These are phyloP conservation scores for Oryza nivara DNA, from an alignment of 176 grass and related monocot genomes.

Conservation along the genomic window DNA sequence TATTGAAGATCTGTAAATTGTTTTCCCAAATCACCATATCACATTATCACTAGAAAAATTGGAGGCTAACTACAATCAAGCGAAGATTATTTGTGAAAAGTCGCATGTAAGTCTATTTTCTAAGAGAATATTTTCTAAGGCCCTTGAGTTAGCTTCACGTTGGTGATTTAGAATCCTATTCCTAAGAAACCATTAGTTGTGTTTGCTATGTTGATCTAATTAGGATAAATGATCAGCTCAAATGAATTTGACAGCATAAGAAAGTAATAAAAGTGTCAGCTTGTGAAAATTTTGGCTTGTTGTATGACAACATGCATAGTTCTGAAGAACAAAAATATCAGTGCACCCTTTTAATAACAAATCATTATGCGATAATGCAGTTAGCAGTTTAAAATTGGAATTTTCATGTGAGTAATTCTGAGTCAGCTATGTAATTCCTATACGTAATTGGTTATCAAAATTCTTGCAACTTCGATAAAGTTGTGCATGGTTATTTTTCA, in stretches of 20 bases:
- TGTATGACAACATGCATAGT: not conserved
- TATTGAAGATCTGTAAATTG: not conserved
- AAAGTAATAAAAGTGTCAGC: not conserved
- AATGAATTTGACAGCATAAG: slow-evolving; percentile 1
- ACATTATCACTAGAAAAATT: not conserved
- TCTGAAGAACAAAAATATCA: not conserved
- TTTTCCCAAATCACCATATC: not conserved
- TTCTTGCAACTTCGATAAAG: not conserved
- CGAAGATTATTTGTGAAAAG: slow-evolving; percentile 1
- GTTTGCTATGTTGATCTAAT: not conserved
- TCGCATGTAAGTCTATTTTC: not conserved
- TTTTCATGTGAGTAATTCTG: slow-evolving; percentile 1
- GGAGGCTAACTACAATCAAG: not conserved
- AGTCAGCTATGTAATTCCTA: not conserved
- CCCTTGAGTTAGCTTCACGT: not conserved
- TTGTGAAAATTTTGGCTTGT: slow-evolving; percentile 11
- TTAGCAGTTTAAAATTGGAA: not conserved
- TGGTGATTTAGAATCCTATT: not conserved
- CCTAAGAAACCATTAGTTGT: not conserved
- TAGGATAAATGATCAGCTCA: slow-evolving; percentile 4
- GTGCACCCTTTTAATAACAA: not conserved
- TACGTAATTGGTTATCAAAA: not conserved
- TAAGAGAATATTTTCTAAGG: not conserved
- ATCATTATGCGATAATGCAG: not conserved
- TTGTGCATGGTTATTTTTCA: not conserved